These are phyloP conservation scores for Rhizophagus clarus DNA, from an alignment of 192 early-diverging fungal genomes.

Conservation along the genomic window DNA sequence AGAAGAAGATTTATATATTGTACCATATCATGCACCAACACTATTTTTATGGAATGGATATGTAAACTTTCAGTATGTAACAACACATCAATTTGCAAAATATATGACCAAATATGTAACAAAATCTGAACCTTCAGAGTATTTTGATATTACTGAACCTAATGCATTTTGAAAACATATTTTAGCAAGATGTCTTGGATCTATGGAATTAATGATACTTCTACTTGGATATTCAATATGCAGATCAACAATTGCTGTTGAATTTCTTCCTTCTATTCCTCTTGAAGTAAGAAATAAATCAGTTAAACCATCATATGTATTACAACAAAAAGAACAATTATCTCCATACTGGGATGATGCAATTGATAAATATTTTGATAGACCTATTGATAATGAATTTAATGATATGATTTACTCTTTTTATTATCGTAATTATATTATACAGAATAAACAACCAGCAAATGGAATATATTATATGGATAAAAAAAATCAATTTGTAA, in stretches of 20 bases:
- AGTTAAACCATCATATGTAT: not conserved
- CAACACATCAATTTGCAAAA: not conserved
- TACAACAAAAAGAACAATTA: not conserved
- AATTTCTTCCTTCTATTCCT: conserved; percentile 4
- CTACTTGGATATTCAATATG: not conserved
- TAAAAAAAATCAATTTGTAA: not conserved
- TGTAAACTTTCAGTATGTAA: conserved; percentile 2
- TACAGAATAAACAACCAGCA: not conserved
- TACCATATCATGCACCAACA: not conserved
- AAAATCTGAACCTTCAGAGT: not conserved
- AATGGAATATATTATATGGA: not conserved
- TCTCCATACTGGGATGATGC: not conserved
- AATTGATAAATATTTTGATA: conserved; percentile 18
- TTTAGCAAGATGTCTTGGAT: not conserved
- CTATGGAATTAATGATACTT: not conserved
- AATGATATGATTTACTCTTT: not conserved
- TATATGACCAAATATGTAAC: conserved; percentile 8
- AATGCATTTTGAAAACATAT: not conserved
- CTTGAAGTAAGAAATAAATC: not conserved
- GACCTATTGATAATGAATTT: not conserved
- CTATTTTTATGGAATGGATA: not conserved
- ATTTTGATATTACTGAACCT: not conserved
- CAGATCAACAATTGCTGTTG: not conserved
- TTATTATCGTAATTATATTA: not conserved
- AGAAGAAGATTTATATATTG: not conserved